Evolutionary conservation across 2,329 filamentous ascomycete species (phyloP).

Genomic region (Ascosphaera pollenicola): DNA sequence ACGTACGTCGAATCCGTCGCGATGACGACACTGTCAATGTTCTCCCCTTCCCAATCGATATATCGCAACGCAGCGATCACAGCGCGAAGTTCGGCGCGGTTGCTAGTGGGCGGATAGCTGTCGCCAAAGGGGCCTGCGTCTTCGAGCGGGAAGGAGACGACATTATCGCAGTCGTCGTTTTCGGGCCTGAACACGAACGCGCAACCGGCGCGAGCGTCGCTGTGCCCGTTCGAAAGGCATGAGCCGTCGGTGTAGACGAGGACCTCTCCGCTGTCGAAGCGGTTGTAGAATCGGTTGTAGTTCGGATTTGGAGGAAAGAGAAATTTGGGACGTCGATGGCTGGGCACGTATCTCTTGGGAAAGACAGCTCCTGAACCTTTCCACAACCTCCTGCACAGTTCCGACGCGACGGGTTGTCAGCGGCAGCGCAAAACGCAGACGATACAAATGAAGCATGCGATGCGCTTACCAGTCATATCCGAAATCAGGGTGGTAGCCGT

Average conservation of each 20-base stretch:
- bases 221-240: conserved; percentile 22
- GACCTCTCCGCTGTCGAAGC: too few relatives aligned
- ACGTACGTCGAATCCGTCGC: conserved; percentile 34
- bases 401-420: too few relatives aligned
- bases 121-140: conserved; percentile 21
- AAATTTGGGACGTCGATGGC: too few relatives aligned
- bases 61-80: conserved; percentile 28
- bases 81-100: conserved; percentile 34
- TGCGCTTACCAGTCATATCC: too few relatives aligned
- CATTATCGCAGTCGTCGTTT: conserved; percentile 2
- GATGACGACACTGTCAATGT: conserved; percentile 24
- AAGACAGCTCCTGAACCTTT: too few relatives aligned
- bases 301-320: too few relatives aligned
- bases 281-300: too few relatives aligned
- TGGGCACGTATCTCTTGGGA: too few relatives aligned
- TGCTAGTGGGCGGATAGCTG: conserved; percentile 21
- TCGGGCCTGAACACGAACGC: conserved; percentile 12
- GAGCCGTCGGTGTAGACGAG: conserved; percentile 27
- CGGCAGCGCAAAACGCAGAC: too few relatives aligned
- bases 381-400: too few relatives aligned
- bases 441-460: too few relatives aligned
- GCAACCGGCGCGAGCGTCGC: conserved; percentile 20
- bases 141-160: conserved; percentile 19
- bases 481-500: too few relatives aligned
- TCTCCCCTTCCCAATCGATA: conserved; percentile 23